Evolutionary conservation across 176 grass and related monocot genomes (phyloP).

Genomic region (Rhynchospora pubera): DNA sequence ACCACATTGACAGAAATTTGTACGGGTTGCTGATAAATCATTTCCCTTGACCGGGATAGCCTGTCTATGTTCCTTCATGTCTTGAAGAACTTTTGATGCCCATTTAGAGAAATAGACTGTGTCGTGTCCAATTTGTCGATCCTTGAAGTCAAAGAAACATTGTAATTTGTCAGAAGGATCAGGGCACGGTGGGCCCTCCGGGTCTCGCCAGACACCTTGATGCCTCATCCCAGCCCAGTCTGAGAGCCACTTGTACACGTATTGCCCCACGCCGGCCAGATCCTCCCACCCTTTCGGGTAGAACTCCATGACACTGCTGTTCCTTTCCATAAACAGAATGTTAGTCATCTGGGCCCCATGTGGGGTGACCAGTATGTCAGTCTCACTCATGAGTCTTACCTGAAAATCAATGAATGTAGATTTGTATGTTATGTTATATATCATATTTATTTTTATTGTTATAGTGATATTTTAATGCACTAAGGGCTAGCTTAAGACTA

Average conservation of each 20-base stretch:
- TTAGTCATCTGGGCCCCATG: constrained; percentile 77
- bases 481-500: too few species aligned
- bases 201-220: constrained; percentile 57
- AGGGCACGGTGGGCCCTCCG: constrained; percentile 27
- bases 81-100: constrained; percentile 29
- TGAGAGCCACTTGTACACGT: constrained; percentile 60
- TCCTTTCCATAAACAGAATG: constrained; percentile 60
- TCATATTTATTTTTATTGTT: not conserved
- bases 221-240: constrained; percentile 46
- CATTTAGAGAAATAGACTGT: constrained; percentile 42
- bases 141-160: constrained; percentile 40
- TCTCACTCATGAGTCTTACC: constrained; percentile 53
- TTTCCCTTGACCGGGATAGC: too few species aligned
- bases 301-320: constrained; percentile 74
- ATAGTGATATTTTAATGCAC: not conserved
- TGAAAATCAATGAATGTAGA: not conserved
- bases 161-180: not conserved
- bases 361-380: constrained; percentile 50
- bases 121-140: constrained; percentile 40
- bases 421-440: not conserved
- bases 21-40: not conserved
- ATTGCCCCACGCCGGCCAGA: constrained; percentile 36
- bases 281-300: constrained; percentile 62
- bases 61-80: constrained; percentile 29
- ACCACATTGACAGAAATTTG: not conserved